Evolutionary conservation across 352 stramenopile species (phyloP).

Genomic region (Globisporangium middletonii): DNA sequence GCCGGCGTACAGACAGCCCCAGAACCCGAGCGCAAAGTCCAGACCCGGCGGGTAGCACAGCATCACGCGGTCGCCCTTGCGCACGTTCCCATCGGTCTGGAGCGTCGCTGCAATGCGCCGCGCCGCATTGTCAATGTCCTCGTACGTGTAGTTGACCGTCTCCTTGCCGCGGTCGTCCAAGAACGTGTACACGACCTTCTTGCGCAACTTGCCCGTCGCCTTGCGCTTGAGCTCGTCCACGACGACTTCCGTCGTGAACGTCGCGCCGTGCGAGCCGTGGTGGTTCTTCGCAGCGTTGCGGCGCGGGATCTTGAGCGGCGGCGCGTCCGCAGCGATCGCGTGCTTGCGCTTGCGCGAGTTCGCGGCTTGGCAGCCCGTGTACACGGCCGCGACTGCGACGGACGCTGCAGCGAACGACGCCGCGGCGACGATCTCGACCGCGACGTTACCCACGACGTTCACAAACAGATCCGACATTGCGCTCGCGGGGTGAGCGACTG

Average conservation of each 20-base stretch:
- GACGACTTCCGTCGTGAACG: slow-evolving; percentile 27
- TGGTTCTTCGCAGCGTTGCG: not conserved
- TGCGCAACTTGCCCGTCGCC: slow-evolving; percentile 33
- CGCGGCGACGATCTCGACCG: slow-evolving; percentile 42
- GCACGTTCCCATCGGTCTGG: slow-evolving; percentile 36
- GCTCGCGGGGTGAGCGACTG: too few species aligned
- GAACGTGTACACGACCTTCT: slow-evolving; percentile 81
- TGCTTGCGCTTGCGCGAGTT: slow-evolving; percentile 24
- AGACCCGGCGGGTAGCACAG: slow-evolving; percentile 70
- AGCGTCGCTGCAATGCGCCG: slow-evolving; percentile 54
- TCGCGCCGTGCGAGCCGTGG: slow-evolving; percentile 27
- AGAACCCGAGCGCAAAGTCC: slow-evolving; percentile 76
- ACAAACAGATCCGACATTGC: slow-evolving; percentile 17
- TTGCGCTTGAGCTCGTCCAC: slow-evolving; percentile 48
- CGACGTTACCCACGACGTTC: slow-evolving; percentile 27
- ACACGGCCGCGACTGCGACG: slow-evolving; percentile 24
- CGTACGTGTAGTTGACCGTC: slow-evolving; percentile 58
- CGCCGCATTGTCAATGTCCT: slow-evolving; percentile 59
- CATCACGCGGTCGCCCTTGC: slow-evolving; percentile 68
- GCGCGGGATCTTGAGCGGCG: slow-evolving; percentile 30
- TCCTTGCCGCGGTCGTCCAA: slow-evolving; percentile 68
- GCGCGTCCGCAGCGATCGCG: not conserved
- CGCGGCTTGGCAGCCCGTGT: slow-evolving; percentile 11
- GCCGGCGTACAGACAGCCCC: slow-evolving; percentile 73
- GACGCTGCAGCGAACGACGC: slow-evolving; percentile 41